These are phyloP conservation scores for Ceratocystis variospora DNA, from an alignment of 2,329 filamentous ascomycete genomes.

Conservation along the genomic window DNA sequence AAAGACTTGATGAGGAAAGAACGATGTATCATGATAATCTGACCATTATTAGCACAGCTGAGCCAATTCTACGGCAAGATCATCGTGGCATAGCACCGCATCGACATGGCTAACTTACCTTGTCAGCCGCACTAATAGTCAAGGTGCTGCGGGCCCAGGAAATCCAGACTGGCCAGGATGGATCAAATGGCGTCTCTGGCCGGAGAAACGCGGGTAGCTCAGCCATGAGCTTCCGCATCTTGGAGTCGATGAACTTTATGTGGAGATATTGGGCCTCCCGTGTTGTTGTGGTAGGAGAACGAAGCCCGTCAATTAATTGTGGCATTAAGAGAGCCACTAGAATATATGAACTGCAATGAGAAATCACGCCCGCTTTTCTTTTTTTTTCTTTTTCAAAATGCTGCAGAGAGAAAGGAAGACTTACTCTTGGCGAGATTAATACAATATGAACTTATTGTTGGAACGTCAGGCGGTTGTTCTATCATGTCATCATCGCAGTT, in stretches of 20 bases:
- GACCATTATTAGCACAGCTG: neutral
- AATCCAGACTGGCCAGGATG: slow-evolving; percentile 17
- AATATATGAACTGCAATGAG: neutral
- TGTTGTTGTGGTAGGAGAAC: slow-evolving; percentile 8
- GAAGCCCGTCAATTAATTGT: slow-evolving; percentile 15
- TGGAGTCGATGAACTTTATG: slow-evolving; percentile 11
- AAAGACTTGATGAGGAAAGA: slow-evolving; percentile 18
- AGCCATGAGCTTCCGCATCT: slow-evolving; percentile 12
- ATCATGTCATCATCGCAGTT: slow-evolving; percentile 19
- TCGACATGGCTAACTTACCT: slow-evolving; percentile 2
- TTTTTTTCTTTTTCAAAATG: neutral
- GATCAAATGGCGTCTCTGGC: slow-evolving; percentile 5
- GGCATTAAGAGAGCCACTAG: slow-evolving; percentile 18
- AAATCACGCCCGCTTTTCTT: neutral
- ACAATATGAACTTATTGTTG: slow-evolving; percentile 18
- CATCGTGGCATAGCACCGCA: neutral
- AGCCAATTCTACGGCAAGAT: no score
- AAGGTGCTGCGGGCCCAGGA: slow-evolving; percentile 17
- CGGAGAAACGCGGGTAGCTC: slow-evolving; percentile 12
- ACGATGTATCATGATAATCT: slow-evolving; percentile 19
- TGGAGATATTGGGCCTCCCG: slow-evolving; percentile 16
- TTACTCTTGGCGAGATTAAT: slow-evolving; percentile 17
- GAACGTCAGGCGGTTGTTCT: slow-evolving; percentile 10
- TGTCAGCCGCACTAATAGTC: slow-evolving; percentile 18
- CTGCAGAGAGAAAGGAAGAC: neutral